Base-by-base conservation (phyloP, 129 eudicot species). In the Lactuca saligna region DNA sequence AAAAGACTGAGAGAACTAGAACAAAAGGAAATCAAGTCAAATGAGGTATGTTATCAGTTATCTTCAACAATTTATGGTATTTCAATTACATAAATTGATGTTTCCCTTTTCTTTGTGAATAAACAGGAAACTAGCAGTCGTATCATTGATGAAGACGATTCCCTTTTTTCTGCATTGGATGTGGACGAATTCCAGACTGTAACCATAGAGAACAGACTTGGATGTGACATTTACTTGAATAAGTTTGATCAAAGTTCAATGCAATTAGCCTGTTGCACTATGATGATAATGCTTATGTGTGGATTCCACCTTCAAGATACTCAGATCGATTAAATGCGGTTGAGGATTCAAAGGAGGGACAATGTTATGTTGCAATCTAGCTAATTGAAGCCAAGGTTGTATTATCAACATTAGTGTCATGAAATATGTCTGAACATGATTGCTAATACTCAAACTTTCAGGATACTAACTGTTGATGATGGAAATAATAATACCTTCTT, bases 271-370 rank as follows among this genome's bases (percentile, higher is more conserved):
- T 85, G 29, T 56, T 94, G 58, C 75, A 57, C 69, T 65, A 66
- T 37, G 63, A 85, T 76, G 80, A 83, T 37, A 70, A 54, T 77
- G 70, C 81, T 29, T 71, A 88, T 61, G 73, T 89, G 41, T 94
- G 95, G 97, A 65, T 94, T 68, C 95, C 93, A 73, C 99, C 99
- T 69, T 90, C 97, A 25, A 85, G 87, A 79, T 87, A 83, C 78
- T 71, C 96, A 7, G 91, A 89, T 79, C 79, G 97, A 67, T 81
- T 89, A 70, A 94, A 89, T 77, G 81, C 85, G 35, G 79, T 80
- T 13, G 87, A 85, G 63, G 95, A 87, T 69, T 81, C 88, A 59
- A 83, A 81, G 79, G 96, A 87, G 79, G 88, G 88, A 31, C 84
- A 96, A 25, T 80, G 83, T 70, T 94, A 83, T 63, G 75, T 83